Evolutionary conservation across 495 filamentous ascomycete species (phyloP), one percentile per base, ranked within the genome.

Genomic region (Lepraria neglecta): DNA sequence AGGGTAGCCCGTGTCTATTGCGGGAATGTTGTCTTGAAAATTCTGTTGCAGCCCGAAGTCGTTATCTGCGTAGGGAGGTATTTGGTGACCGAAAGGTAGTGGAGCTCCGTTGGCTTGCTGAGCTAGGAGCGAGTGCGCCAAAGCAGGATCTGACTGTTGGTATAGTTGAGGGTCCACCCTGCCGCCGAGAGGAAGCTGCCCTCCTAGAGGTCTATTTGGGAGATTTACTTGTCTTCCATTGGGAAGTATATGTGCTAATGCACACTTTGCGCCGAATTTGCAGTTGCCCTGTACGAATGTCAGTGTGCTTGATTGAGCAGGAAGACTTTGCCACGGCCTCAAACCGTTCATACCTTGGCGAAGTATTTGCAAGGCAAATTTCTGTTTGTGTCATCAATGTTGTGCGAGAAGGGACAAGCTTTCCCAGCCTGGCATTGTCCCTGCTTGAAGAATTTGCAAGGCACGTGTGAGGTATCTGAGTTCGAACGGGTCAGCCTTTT

Each of bases 381-480:
- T 62, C 95, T 90, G 33, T 84, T 80, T 27, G 90, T 80, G 24
- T 85, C 75, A 72, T 92, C 87, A 62, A 88, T 83, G 50, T 91
- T 92, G 76, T 98, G 94, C 62, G 91, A 87, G 76, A 97, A 98
- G 44, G 94, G 94, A 76, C 94, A 98, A 50, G 91, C 89, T 70
- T 87, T 87, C 65, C 94, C 94, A 52, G 94, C 94, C 81, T 97
- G 92, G 75, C 94, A 98, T 69, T 89, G 86, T 70, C 94, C 94
- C 75, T 95, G 88, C 51, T 90, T 85, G 76, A 91, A 98, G 85
- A 98, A 98, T 78, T 97, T 97, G 87, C 94, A 98, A 19, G 94
- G 94, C 44, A 98, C 94, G 77, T 97, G 94, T 55, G 91, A 91
- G 17, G 95, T 95, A 71, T 97, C 94, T 98, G 70, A 21, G 27